phyloP scores from a whole-genome alignment of 2,329 filamentous ascomycete genomes.

The Cucurbitaria berberidis region DNA sequence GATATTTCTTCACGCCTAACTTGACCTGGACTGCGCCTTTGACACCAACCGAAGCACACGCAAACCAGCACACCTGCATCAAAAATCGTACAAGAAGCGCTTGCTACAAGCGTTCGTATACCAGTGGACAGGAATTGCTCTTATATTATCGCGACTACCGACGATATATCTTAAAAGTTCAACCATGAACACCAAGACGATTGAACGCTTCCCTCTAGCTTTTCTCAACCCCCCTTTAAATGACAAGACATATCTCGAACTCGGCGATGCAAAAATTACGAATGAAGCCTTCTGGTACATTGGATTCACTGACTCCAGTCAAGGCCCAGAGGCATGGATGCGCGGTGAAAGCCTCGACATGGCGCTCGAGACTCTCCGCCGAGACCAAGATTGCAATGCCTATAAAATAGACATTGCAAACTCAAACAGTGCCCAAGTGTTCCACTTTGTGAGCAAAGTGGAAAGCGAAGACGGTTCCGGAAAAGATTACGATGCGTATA shows the following conservation, averaged over 20 bases:
- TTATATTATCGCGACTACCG: background rate
- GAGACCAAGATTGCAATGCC: conserved; percentile 5
- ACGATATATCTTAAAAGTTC: background rate
- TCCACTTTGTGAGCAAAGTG: conserved; percentile 4
- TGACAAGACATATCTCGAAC: conserved; percentile 15
- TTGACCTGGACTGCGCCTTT: background rate
- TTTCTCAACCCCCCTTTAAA: conserved; percentile 2
- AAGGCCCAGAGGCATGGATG: conserved; percentile 16
- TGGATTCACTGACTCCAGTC: background rate
- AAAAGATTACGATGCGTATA: conserved; percentile 11
- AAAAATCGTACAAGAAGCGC: background rate
- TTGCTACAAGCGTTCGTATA: too few species aligned
- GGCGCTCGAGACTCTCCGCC: conserved; percentile 23
- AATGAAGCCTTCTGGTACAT: conserved; percentile 22
- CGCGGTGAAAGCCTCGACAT: conserved; percentile 26
- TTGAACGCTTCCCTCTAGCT: too few species aligned
- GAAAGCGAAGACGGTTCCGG: conserved; percentile 4
- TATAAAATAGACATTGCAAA: conserved; percentile 25
- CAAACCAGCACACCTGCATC: background rate
- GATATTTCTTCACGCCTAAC: background rate
- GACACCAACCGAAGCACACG: background rate
- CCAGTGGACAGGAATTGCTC: background rate
- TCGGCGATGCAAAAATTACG: conserved; percentile 14
- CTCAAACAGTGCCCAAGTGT: conserved; percentile 19
- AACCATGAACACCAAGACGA: background rate